Evolutionary conservation across 108 stramenopile species (phyloP).

Genomic region (Skeletonema tropicum): DNA sequence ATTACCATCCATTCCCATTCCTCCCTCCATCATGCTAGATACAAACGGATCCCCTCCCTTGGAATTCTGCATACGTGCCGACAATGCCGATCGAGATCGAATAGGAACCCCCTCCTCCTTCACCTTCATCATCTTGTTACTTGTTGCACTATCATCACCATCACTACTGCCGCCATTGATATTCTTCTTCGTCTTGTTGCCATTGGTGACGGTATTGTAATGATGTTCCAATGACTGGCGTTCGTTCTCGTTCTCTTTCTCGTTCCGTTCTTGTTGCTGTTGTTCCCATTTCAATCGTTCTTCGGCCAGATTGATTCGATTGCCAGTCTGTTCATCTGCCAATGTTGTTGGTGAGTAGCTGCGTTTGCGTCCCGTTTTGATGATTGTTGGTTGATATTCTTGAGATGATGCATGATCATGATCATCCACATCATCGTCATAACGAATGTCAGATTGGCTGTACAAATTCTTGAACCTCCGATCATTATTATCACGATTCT

Average conservation of each 20-base stretch:
- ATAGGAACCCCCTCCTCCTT: not conserved
- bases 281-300: conserved; percentile 1
- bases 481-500: conserved; percentile 12
- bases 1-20: not conserved
- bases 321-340: not conserved
- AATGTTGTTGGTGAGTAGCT: not conserved
- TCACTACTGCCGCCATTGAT: too few relatives aligned
- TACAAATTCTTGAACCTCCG: not conserved
- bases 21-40: conserved; percentile 10
- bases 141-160: too few relatives aligned
- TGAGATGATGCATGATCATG: not conserved
- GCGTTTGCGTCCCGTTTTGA: not conserved
- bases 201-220: conserved; percentile 19
- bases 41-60: conserved; percentile 23
- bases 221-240: conserved; percentile 28
- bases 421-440: not conserved
- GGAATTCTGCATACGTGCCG: conserved; percentile 50
- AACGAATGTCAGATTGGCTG: not conserved
- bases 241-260: too few relatives aligned
- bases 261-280: conserved; percentile 19
- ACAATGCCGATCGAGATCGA: conserved; percentile 13
- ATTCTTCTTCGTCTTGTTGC: not conserved
- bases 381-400: not conserved
- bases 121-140: too few relatives aligned
- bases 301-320: conserved; percentile 13